Conservation (phyloP, 768 basidiomycete genomes). For the Phanerochaete sordida region DNA sequence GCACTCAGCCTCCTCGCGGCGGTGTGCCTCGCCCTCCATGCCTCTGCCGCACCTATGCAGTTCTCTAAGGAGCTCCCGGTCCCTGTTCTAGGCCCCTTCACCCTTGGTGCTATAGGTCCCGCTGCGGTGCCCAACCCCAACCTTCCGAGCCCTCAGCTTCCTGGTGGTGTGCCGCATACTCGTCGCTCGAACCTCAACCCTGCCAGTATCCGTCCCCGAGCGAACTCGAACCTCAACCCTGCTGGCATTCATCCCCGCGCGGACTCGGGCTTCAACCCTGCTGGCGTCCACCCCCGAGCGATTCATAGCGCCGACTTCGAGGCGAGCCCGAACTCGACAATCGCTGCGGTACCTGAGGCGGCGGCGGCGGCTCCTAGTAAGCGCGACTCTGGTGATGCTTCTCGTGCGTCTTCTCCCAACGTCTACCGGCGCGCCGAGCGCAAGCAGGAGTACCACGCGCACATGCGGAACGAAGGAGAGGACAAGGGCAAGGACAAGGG, state of each 20-base stretch:
- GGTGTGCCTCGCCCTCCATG: slow-evolving; percentile 8
- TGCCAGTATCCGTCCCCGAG: neutral
- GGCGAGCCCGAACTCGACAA: slow-evolving; percentile 6
- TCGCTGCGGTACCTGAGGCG: neutral
- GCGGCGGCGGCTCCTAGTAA: neutral
- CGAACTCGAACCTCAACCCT: neutral
- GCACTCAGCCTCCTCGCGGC: slow-evolving; percentile 12
- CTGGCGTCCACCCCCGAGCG: neutral
- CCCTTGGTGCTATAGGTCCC: slow-evolving; percentile 9
- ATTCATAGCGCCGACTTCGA: slow-evolving; percentile 11
- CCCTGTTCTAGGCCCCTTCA: slow-evolving; percentile 7
- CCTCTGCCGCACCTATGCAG: slow-evolving; percentile 13
- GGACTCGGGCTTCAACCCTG: neutral
- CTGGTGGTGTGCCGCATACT: neutral
- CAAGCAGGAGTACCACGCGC: neutral
- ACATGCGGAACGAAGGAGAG: neutral
- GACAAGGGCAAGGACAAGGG: neutral
- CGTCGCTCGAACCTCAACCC: neutral
- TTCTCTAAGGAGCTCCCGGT: slow-evolving; percentile 6
- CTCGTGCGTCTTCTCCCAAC: neutral
- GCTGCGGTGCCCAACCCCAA: slow-evolving; percentile 14
- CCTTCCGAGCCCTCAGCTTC: neutral
- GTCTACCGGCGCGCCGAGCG: neutral
- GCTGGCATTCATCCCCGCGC: neutral
- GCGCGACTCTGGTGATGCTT: neutral